phyloP scores from a whole-genome alignment of 805 yeast species.

The Wickerhamomyces tratensis region DNA sequence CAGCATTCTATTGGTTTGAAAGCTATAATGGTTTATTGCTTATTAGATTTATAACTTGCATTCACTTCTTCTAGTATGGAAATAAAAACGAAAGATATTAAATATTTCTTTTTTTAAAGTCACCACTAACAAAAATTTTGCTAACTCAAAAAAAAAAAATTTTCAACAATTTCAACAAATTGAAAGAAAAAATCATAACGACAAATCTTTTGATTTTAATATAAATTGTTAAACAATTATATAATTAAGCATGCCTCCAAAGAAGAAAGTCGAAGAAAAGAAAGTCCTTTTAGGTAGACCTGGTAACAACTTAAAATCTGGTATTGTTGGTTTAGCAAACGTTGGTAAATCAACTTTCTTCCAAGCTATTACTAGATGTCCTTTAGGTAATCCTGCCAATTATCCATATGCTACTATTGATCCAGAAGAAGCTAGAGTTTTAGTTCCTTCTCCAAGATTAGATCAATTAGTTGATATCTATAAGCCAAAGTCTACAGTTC shows the following conservation, averaged over 20 bases:
- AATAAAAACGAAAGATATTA: no score
- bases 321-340: conserved; percentile 91
- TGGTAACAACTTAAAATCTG: conserved; percentile 64
- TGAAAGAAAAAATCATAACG: no score
- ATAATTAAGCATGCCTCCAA: conserved; percentile 58
- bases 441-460: conserved; percentile 85
- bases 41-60: no score
- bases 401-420: conserved; percentile 98
- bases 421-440: conserved; percentile 95
- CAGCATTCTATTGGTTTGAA: no score
- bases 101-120: no score
- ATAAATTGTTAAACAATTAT: neutral
- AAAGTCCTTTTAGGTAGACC: conserved; percentile 80
- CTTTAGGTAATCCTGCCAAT: conserved; percentile 93
- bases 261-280: conserved; percentile 59
- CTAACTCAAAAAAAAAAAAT: no score
- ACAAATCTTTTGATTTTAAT: no score
- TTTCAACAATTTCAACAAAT: no score
- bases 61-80: no score
- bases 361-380: conserved; percentile 92
- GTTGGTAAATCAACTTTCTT: conserved; percentile 97
- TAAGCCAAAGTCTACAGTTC: conserved; percentile 78
- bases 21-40: no score
- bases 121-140: no score
- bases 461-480: conserved; percentile 68